Conservation (phyloP, 1,284 basidiomycete species). For the Malassezia psittaci region DNA sequence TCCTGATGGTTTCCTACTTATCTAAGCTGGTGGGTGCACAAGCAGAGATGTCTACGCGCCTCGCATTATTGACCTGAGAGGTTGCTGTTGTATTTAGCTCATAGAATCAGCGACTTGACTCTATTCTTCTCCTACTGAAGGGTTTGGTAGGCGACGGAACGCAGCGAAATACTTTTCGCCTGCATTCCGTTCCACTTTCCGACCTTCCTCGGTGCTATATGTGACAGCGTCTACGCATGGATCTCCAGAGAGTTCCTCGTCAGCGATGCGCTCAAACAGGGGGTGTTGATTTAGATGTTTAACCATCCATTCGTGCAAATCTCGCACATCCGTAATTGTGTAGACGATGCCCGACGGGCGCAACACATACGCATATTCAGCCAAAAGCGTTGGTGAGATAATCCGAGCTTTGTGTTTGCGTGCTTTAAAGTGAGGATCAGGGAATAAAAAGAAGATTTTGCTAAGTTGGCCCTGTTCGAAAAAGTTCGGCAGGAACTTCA, state of each 20-base stretch:
- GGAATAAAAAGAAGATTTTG: slow-evolving; percentile 95
- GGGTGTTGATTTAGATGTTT: slow-evolving; percentile 74
- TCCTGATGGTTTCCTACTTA: slow-evolving; percentile 86
- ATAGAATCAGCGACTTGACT: neutral
- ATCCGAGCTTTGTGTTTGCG: slow-evolving; percentile 95
- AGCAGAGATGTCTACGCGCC: slow-evolving; percentile 78
- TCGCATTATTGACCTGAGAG: slow-evolving; percentile 60
- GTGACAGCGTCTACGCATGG: slow-evolving; percentile 39
- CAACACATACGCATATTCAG: slow-evolving; percentile 82
- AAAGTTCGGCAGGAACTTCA: slow-evolving; percentile 98
- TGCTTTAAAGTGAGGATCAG: slow-evolving; percentile 96
- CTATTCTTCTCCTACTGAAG: slow-evolving; percentile 20
- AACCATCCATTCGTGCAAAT: slow-evolving; percentile 92
- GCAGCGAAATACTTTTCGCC: slow-evolving; percentile 82
- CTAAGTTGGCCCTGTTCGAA: slow-evolving; percentile 68
- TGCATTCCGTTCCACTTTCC: slow-evolving; percentile 84
- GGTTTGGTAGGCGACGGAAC: slow-evolving; percentile 53
- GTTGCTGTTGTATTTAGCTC: neutral
- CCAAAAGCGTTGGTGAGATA: slow-evolving; percentile 85
- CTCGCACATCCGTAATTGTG: slow-evolving; percentile 92
- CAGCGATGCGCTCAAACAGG: slow-evolving; percentile 69
- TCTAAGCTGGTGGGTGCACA: slow-evolving; percentile 87
- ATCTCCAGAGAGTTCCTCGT: slow-evolving; percentile 57
- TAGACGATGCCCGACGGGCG: slow-evolving; percentile 85
- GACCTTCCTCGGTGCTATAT: slow-evolving; percentile 70